phyloP scores from a whole-genome alignment of 371 early-diverging fungal genomes.

The Sanchytrium tribonematis region DNA sequence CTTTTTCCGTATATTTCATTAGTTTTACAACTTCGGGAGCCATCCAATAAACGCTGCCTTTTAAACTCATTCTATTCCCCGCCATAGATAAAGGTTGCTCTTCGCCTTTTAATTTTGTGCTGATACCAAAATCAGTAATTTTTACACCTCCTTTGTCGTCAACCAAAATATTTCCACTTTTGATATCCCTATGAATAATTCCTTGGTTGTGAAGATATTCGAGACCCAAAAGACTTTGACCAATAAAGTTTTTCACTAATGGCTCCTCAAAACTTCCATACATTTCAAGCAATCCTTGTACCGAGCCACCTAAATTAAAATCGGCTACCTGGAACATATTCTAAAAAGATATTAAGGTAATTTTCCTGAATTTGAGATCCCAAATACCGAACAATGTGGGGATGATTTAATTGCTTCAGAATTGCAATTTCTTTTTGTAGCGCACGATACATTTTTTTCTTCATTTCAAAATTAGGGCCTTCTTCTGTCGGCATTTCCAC shows the following conservation, averaged over 20 bases:
- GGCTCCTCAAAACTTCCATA: constrained; percentile 62
- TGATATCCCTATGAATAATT: constrained; percentile 94
- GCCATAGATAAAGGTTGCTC: constrained; percentile 23
- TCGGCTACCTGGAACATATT: constrained; percentile 91
- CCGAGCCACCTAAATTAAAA: constrained; percentile 67
- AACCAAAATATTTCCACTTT: constrained; percentile 77
- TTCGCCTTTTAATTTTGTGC: constrained; percentile 60
- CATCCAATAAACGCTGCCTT: constrained; percentile 86
- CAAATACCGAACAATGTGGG: constrained; percentile 76
- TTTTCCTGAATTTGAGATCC: constrained; percentile 47
- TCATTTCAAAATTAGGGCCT: constrained; percentile 11
- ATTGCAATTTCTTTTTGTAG: constrained; percentile 64
- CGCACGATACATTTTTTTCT: constrained; percentile 30
- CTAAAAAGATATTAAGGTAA: constrained; percentile 73
- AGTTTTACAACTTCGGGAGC: constrained; percentile 74
- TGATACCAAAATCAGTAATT: constrained; percentile 96
- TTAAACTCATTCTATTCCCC: constrained; percentile 40
- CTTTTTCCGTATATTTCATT: constrained; percentile 47
- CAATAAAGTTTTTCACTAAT: constrained; percentile 47
- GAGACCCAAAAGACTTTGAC: constrained; percentile 73
- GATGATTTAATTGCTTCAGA: constrained; percentile 60
- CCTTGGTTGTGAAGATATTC: constrained; percentile 73
- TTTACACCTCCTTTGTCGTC: constrained; percentile 72
- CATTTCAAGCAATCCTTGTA: constrained; percentile 47
- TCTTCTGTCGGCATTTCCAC: constrained; percentile 38